Evolutionary conservation across 805 yeast species (phyloP).

Genomic region (Candida gorgasii): DNA sequence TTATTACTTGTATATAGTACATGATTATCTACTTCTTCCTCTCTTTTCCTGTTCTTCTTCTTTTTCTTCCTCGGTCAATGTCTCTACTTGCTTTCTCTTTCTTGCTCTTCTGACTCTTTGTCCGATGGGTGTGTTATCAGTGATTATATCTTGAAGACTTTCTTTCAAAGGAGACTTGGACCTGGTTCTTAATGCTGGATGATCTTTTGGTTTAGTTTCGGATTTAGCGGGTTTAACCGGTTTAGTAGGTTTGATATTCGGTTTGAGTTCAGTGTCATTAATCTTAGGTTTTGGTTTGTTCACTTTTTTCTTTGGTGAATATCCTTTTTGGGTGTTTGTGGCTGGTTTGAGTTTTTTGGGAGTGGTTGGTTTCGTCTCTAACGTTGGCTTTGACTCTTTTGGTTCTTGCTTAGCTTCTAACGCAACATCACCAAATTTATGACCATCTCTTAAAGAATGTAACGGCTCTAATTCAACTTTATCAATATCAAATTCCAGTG

Average conservation of each 20-base stretch:
- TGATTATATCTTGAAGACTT: constrained; percentile 21
- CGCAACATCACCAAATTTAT: constrained; percentile 19
- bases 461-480: constrained; percentile 22
- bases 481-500: constrained; percentile 22
- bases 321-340: constrained; percentile 4
- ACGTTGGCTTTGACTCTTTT: neutral
- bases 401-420: neutral
- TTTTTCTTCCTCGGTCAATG: constrained; percentile 3
- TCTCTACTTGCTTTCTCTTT: neutral
- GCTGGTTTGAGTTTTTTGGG: constrained; percentile 1
- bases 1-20: constrained; percentile 6
- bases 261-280: neutral
- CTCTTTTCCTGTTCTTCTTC: constrained; percentile 14
- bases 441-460: constrained; percentile 28
- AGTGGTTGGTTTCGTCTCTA: neutral
- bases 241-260: constrained; percentile 4
- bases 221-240: constrained; percentile 6
- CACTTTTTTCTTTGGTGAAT: constrained; percentile 6
- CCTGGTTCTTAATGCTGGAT: constrained; percentile 33
- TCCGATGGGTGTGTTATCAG: constrained; percentile 14
- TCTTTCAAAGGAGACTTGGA: constrained; percentile 37
- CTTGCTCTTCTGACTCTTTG: constrained; percentile 14
- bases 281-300: constrained; percentile 1
- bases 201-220: constrained; percentile 16
- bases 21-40: constrained; percentile 15